A percentile compares a stretch with the other conserved stretches of the same genome.
Conservation (phyloP, 2,329 filamentous ascomycete species). For the Tympanopsis confertula region DNA sequence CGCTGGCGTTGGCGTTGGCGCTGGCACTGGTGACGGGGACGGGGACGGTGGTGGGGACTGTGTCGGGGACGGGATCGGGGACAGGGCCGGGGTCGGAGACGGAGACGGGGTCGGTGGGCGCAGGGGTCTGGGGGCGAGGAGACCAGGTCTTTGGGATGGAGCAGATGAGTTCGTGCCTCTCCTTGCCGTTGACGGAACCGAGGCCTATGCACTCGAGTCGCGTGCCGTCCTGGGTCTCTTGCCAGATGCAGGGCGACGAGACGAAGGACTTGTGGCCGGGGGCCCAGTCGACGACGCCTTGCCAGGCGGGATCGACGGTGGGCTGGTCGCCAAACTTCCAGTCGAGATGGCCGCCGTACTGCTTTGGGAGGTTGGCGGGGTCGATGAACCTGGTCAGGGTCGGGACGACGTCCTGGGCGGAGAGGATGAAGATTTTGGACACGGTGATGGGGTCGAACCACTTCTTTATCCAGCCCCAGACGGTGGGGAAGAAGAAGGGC, state of each 20-base stretch:
- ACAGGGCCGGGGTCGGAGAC: slow-evolving; percentile 3
- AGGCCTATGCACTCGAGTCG: slow-evolving; percentile 39
- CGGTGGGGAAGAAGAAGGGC: slow-evolving; percentile 79
- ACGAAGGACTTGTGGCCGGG: slow-evolving; percentile 37
- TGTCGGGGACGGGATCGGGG: not conserved
- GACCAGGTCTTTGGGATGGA: slow-evolving; percentile 33
- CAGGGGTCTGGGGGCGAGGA: slow-evolving; percentile 7
- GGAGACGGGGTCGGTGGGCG: slow-evolving; percentile 4
- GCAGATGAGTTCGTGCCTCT: slow-evolving; percentile 35
- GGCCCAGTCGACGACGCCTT: slow-evolving; percentile 34
- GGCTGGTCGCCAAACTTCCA: slow-evolving; percentile 70
- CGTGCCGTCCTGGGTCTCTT: slow-evolving; percentile 30
- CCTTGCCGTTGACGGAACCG: slow-evolving; percentile 31
- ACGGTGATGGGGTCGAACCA: slow-evolving; percentile 93
- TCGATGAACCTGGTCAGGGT: slow-evolving; percentile 77
- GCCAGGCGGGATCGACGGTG: slow-evolving; percentile 53
- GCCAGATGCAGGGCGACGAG: slow-evolving; percentile 44
- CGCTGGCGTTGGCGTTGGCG: too few species aligned
- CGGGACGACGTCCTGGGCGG: slow-evolving; percentile 57
- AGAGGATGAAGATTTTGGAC: slow-evolving; percentile 90
- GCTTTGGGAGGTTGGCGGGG: slow-evolving; percentile 69
- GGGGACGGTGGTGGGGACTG: not conserved
- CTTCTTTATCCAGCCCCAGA: slow-evolving; percentile 89
- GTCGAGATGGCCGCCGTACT: slow-evolving; percentile 78
- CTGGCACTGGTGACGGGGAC: too few species aligned